phyloP scores from a whole-genome alignment of 2,329 filamentous ascomycete genomes.

The Trichoderma sp. region DNA sequence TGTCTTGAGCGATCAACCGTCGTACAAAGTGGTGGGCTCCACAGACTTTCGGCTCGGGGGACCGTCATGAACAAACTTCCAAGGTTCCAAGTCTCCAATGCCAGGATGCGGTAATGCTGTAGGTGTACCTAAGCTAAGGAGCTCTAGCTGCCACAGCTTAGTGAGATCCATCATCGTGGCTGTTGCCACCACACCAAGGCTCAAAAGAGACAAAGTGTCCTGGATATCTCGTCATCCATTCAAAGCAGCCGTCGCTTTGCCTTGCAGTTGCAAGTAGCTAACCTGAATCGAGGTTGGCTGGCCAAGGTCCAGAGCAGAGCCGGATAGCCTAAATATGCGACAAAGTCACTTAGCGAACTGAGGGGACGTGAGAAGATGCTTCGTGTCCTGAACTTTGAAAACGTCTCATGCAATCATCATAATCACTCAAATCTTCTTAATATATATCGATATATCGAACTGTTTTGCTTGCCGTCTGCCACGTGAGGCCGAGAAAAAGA shows the following conservation, averaged over 20 bases:
- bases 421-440: background rate
- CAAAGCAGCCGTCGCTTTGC: background rate
- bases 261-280: background rate
- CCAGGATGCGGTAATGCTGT: background rate
- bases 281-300: background rate
- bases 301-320: background rate
- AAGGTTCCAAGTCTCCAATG: background rate
- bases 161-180: slow-evolving; percentile 8
- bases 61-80: background rate
- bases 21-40: background rate
- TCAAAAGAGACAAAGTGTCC: background rate
- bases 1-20: background rate
- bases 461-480: slow-evolving; percentile 12
- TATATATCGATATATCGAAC: background rate
- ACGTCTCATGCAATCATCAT: background rate
- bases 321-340: background rate
- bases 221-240: background rate
- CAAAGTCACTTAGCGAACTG: background rate
- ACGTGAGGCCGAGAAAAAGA: background rate
- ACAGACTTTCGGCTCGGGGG: background rate
- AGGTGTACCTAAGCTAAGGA: background rate
- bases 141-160: background rate
- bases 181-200: background rate
- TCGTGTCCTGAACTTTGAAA: background rate
- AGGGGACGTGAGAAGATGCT: background rate